Base-by-base conservation (phyloP, 1,284 basidiomycete genomes). In the Moesziomyces sp. region DNA sequence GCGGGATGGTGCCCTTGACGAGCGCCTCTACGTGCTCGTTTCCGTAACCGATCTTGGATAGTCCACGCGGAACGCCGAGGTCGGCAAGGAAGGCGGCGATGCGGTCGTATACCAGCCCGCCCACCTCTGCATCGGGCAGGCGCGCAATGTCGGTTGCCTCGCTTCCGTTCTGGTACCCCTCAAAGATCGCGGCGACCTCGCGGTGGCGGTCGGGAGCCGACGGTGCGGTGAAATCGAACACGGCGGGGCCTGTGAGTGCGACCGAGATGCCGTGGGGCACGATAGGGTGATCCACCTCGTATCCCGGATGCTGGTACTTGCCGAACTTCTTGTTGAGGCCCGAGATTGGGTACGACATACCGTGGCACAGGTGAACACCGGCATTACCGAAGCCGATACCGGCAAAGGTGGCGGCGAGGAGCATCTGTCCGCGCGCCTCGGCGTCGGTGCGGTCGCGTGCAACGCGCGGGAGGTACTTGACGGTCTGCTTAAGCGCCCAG, bases 361-460 rank as follows among this genome's bases (percentile, higher is more conserved):
- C 79, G 50, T 81, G 79, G 49, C 78, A 80, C 33, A 81, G 77
- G 35, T 80, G 76, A 1, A 97, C 94, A 33, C 94, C 94, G 3
- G 87, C 94, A 81, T 96, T 97, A 40, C 95, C 95, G 79, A 97
- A 97, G 0, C 94, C 94, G 63, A 97, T 96, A 49, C 94, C 95
- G 66, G 94, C 94, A 62, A 78, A 66, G 9, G 73, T 78, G 46
- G 66, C 59, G 54, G 67, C 77, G 30, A 80, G 92, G 90, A 97
- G 89, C 94, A 98, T 97, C 85, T 96, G 92, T 13, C 89, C 87
- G 77, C 93, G 89, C 16, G 95, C 93, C 83, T 97, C 93, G 46
- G 88, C 86, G 84, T 97, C 93, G 58, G 63, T 73, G 9, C 87
- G 88, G 82, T 97, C 90, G 82, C 90, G 91, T 3, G 92, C 91